Evolutionary conservation across 2,329 filamentous ascomycete genomes (phyloP).

Genomic region (Teratosphaeria viscida): DNA sequence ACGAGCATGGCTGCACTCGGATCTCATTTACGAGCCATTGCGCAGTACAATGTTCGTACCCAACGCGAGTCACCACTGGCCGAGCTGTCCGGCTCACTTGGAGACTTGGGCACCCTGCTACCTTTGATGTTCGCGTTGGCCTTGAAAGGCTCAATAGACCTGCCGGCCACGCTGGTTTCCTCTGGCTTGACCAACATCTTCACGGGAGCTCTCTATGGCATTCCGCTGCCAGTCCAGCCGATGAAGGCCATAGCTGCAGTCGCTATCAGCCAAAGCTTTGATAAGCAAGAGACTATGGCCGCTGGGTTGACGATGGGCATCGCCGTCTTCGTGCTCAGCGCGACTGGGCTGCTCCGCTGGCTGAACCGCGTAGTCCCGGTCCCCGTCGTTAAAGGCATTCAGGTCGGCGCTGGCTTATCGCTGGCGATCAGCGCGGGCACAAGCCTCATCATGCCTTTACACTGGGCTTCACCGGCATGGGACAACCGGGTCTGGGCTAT

Average conservation of each 20-base stretch:
- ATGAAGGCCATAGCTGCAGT: conserved; percentile 86
- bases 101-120: conserved; percentile 81
- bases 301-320: conserved; percentile 70
- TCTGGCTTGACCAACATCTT: conserved; percentile 78
- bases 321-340: conserved; percentile 64
- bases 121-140: conserved; percentile 78
- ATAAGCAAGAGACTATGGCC: conserved; percentile 61
- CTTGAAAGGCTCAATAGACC: conserved; percentile 64
- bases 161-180: conserved; percentile 77
- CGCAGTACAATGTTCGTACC: conserved; percentile 44
- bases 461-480: conserved; percentile 55
- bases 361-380: conserved; percentile 67
- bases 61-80: conserved; percentile 48
- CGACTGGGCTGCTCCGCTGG: conserved; percentile 67
- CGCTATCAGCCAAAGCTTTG: conserved; percentile 61
- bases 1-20: not conserved
- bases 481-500: conserved; percentile 74
- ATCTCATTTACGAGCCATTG: conserved; percentile 16
- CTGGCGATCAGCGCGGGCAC: conserved; percentile 68
- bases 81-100: conserved; percentile 80
- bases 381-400: conserved; percentile 87
- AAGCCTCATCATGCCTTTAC: conserved; percentile 55
- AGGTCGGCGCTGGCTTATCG: conserved; percentile 80
- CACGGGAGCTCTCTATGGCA: conserved; percentile 73
- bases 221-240: conserved; percentile 84